Base-by-base conservation (phyloP, 1,284 basidiomycete genomes). In the Veloboletus limbatus region DNA sequence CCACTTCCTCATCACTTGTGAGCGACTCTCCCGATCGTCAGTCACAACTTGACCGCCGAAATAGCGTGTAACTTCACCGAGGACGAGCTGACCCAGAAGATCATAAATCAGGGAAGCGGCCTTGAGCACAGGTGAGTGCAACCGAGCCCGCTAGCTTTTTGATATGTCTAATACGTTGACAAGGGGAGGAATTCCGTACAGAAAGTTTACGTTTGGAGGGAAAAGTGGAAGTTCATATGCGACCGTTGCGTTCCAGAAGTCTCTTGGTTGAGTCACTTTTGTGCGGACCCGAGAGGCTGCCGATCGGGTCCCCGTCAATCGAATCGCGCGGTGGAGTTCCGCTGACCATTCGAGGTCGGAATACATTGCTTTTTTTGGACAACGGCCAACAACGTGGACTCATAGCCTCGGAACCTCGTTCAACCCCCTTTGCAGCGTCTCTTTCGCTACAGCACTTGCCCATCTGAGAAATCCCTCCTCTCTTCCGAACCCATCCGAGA, bases 61-160 rank as follows among this genome's bases (percentile, higher is more conserved):
- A 6, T n/a, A 88, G 85, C 88, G 7, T 95, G 92, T 63, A 96
- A 96, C 62, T 96, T 93, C 61, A 96, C 92, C 0, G 82, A 91
- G 55, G 78, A 83, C 0, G 93, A 96, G 60, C 66, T 96, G 30
- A 78, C 73, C 51, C 57, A 69, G 2, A 75, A 66, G 37, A 92
- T 94, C 58, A 68, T 66, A 4, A 71, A 65, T 2, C 55, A 65
- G 8, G 74, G 70, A 9, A 78, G 78, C 10, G 73, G 75, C 10
- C 61, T 90, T 21, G 49, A 60, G 21, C 88, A 81, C 58, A 80
- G 84, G 87, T 90, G 55, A 55, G 82, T 71, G 11, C 17, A 25
- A 17, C 20, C n/a, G 8, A 4, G 33, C 27, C 36, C 14, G 20
- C 22, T 5, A 4, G 20, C 8, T 20, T 24, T 17, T 9, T 3